A percentile compares a stretch with the other conserved stretches of the same genome.
These are phyloP conservation scores for Leishmania arabica DNA, from an alignment of 208 protist species.

Conservation along the genomic window DNA sequence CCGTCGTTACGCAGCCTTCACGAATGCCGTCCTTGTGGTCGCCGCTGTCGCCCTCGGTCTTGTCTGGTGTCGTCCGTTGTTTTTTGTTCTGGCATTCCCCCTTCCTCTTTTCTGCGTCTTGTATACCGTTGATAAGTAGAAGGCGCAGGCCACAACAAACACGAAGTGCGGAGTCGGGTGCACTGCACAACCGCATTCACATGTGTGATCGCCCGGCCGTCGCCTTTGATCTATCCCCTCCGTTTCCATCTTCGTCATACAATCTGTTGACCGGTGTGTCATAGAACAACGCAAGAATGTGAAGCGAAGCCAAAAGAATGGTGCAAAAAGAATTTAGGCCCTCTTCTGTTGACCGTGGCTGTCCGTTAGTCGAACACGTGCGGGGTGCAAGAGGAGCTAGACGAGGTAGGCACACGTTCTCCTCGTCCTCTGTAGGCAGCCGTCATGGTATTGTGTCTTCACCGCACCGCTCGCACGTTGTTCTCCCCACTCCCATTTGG, in stretches of 20 bases:
- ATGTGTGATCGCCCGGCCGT: background rate
- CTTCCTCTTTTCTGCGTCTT: background rate
- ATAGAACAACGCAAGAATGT: background rate
- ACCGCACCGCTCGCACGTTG: background rate
- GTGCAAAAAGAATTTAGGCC: background rate
- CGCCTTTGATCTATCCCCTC: background rate
- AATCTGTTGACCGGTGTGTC: background rate
- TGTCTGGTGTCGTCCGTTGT: background rate
- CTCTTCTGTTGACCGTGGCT: background rate
- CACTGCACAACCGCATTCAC: background rate
- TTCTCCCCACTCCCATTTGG: background rate
- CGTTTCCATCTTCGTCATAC: background rate
- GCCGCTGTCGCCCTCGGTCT: background rate
- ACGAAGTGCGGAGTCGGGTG: background rate
- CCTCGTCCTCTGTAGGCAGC: background rate
- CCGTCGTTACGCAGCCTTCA: background rate
- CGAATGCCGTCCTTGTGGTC: background rate
- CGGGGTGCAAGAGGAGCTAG: background rate
- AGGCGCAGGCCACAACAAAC: background rate
- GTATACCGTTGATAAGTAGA: background rate
- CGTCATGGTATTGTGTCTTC: background rate
- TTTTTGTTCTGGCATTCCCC: background rate
- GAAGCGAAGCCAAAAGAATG: background rate
- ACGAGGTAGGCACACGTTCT: background rate
- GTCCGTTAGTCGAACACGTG: background rate